phyloP scores from a whole-genome alignment of 2,329 filamentous ascomycete species.

The Colletotrichum brevisporum region DNA sequence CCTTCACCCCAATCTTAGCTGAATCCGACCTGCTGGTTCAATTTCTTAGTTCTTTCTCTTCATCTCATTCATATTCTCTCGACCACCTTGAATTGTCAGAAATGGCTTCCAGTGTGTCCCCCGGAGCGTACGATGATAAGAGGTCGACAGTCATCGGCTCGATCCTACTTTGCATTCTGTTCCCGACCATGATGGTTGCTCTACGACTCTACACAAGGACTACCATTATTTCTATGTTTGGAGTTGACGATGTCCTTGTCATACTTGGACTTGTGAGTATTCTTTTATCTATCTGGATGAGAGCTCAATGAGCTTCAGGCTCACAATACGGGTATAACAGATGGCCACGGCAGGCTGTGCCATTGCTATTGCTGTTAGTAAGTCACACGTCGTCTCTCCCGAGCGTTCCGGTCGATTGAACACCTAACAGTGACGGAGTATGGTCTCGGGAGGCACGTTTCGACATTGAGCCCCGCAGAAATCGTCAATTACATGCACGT shows the following conservation, averaged over 20 bases:
- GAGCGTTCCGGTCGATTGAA: neutral
- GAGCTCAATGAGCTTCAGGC: neutral
- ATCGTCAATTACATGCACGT: constrained; percentile 39
- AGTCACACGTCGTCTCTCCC: neutral
- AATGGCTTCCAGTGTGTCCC: neutral
- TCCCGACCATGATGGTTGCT: constrained; percentile 42
- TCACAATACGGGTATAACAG: neutral
- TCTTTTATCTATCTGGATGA: neutral
- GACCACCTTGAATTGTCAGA: neutral
- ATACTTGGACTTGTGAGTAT: constrained; percentile 45
- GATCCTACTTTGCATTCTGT: constrained; percentile 41
- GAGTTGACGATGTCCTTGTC: constrained; percentile 46
- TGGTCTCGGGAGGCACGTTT: constrained; percentile 42
- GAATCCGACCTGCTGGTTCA: neutral
- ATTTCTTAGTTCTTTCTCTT: neutral
- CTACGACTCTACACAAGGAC: constrained; percentile 45
- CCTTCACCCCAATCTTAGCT: neutral
- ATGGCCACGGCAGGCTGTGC: constrained; percentile 27
- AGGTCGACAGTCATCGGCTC: constrained; percentile 39
- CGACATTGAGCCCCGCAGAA: constrained; percentile 3
- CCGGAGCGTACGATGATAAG: constrained; percentile 29
- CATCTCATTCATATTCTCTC: neutral
- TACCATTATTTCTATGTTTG: constrained; percentile 44
- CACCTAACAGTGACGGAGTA: constrained; percentile 20
- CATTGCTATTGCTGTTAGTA: constrained; percentile 26